Percentiles rank a stretch among this genome's conserved stretches.
Evolutionary conservation across 2,329 filamentous ascomycete species (phyloP).

Genomic region (Pezicula radicicola): DNA sequence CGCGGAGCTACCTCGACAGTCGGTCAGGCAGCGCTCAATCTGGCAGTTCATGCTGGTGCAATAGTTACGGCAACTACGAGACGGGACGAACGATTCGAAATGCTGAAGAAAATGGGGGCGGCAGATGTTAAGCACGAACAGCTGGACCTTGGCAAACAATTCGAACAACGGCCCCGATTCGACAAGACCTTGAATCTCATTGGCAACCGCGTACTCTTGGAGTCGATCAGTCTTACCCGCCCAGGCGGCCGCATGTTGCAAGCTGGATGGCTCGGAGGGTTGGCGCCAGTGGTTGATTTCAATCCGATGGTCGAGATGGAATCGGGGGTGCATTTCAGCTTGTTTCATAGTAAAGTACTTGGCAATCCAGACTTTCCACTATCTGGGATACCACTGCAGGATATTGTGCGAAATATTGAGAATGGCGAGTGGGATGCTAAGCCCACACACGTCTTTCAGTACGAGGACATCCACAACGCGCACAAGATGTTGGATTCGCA

Average conservation of each 20-base stretch:
- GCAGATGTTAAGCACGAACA: constrained; percentile 24
- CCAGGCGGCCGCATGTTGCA: constrained; percentile 33
- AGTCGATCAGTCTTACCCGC: constrained; percentile 33
- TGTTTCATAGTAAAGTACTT: constrained; percentile 11
- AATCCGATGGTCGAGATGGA: constrained; percentile 10
- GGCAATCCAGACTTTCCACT: constrained; percentile 8
- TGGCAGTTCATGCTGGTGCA: constrained; percentile 32
- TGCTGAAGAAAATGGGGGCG: constrained; percentile 28
- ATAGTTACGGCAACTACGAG: constrained; percentile 37
- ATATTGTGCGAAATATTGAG: constrained; percentile 36
- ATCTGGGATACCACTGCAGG: constrained; percentile 35
- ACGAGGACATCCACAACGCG: constrained; percentile 6
- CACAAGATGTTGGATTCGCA: constrained; percentile 7
- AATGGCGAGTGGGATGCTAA: constrained; percentile 9
- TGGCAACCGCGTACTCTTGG: constrained; percentile 35
- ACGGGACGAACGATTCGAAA: constrained; percentile 23
- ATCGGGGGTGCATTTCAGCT: constrained; percentile 12
- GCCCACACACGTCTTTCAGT: constrained; percentile 5
- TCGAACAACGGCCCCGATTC: constrained; percentile 21
- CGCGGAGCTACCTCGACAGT: constrained; percentile 38
- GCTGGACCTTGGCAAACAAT: constrained; percentile 12
- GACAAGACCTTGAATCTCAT: constrained; percentile 37
- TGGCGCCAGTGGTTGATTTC: constrained; percentile 29
- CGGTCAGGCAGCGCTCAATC: constrained; percentile 36
- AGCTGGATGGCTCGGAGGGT: constrained; percentile 37